phyloP scores from a whole-genome alignment of 495 filamentous ascomycete genomes.

The Podospora comata region DNA sequence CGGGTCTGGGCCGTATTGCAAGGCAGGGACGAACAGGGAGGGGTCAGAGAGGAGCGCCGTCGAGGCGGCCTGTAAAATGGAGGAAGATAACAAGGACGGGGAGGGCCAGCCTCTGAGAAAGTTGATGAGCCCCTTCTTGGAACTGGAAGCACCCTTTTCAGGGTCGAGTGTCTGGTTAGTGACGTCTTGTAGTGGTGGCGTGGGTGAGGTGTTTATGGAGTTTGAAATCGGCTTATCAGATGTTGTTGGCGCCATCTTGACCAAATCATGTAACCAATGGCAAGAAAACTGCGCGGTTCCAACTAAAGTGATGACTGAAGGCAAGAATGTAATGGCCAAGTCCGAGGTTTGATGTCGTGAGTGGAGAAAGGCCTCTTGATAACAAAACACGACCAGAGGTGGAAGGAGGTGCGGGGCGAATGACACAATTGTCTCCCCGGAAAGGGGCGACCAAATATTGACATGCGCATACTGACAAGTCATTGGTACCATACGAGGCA shows the following conservation, averaged over 20 bases:
- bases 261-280: too few species aligned
- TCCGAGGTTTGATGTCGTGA: background rate
- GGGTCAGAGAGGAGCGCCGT: slow-evolving; percentile 55
- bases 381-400: background rate
- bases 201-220: background rate
- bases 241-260: background rate
- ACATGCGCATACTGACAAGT: background rate
- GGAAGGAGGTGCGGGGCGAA: background rate
- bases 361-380: background rate
- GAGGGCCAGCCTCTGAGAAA: slow-evolving; percentile 71
- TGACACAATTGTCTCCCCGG: background rate
- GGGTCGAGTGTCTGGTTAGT: background rate
- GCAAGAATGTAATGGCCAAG: background rate
- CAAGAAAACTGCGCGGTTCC: background rate
- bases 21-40: slow-evolving; percentile 50
- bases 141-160: background rate
- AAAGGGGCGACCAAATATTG: background rate
- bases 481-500: background rate
- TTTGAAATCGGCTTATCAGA: background rate
- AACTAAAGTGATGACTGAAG: background rate
- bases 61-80: slow-evolving; percentile 54
- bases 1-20: slow-evolving; percentile 75
- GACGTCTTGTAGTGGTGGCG: background rate
- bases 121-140: slow-evolving; percentile 48
- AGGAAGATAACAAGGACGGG: slow-evolving; percentile 63